A percentile compares a stretch with the other conserved stretches of the same genome.
phyloP scores from a whole-genome alignment of 352 stramenopile species.

The Phytopythium boreale region DNA sequence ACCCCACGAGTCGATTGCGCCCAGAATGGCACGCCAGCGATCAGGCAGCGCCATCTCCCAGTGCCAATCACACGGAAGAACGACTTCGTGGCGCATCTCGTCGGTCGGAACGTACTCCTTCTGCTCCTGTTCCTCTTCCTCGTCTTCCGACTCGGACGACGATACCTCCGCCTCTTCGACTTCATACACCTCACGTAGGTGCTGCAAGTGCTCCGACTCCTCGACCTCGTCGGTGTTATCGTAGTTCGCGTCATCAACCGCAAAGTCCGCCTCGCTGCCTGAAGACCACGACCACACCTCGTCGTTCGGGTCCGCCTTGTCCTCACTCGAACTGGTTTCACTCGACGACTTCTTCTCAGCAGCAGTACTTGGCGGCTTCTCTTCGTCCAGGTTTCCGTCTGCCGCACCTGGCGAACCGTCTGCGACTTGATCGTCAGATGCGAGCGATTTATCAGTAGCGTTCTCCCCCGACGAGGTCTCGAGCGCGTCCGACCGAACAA shows the following conservation, averaged over 20 bases:
- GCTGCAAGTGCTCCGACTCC: conserved; percentile 79
- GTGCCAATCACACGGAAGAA: conserved; percentile 42
- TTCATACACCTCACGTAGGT: conserved; percentile 80
- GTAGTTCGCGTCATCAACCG: conserved; percentile 21
- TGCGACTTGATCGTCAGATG: background rate
- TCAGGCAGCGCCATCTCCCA: conserved; percentile 69
- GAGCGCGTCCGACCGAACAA: background rate
- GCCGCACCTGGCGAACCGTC: background rate
- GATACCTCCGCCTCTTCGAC: conserved; percentile 35
- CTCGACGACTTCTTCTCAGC: background rate
- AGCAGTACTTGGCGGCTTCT: background rate
- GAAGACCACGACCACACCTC: conserved; percentile 23
- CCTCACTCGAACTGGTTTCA: background rate
- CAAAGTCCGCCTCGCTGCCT: conserved; percentile 32
- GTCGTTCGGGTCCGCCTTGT: conserved; percentile 8
- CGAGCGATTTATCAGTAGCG: background rate
- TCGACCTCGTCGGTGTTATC: conserved; percentile 66
- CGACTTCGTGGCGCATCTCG: background rate
- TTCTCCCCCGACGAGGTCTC: background rate
- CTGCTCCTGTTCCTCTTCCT: conserved; percentile 30
- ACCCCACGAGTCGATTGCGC: conserved; percentile 20
- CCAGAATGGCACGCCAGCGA: conserved; percentile 45
- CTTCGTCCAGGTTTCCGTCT: background rate
- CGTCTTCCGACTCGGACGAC: conserved; percentile 23
- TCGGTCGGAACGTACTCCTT: conserved; percentile 16